A percentile compares a stretch with the other conserved stretches of the same genome.
phyloP scores from a whole-genome alignment of 768 basidiomycete genomes.

The Tephrocybe sp. region DNA sequence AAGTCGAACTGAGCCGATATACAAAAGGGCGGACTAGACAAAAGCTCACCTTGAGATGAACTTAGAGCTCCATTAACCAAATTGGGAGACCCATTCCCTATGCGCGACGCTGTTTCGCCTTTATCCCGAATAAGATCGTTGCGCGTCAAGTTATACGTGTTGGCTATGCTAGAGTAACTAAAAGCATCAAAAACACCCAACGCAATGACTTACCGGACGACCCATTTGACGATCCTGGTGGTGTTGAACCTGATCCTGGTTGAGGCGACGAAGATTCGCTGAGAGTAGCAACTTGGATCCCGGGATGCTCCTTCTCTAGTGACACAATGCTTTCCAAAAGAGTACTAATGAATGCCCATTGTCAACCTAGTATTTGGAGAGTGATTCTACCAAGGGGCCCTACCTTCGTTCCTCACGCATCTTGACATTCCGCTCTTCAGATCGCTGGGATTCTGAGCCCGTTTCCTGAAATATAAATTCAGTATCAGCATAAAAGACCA shows the following conservation, averaged over 20 bases:
- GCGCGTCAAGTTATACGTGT: constrained; percentile 8
- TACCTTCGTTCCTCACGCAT: constrained; percentile 65
- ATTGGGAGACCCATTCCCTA: constrained; percentile 46
- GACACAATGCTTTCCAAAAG: constrained; percentile 62
- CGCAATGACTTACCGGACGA: constrained; percentile 44
- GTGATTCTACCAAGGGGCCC: constrained; percentile 16
- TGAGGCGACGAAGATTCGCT: constrained; percentile 24
- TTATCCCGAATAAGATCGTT: no score
- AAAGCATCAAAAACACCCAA: constrained; percentile 46
- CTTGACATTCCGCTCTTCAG: constrained; percentile 61
- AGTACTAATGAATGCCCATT: constrained; percentile 31
- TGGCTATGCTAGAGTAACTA: constrained; percentile 31
- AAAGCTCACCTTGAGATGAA: constrained; percentile 37
- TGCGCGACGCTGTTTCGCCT: constrained; percentile 28
- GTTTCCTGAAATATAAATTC: constrained; percentile 52
- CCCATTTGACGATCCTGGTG: constrained; percentile 43
- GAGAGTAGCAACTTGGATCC: constrained; percentile 19
- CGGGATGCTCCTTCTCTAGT: constrained; percentile 44
- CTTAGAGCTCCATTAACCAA: constrained; percentile 25
- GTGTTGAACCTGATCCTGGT: constrained; percentile 44
- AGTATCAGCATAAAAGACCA: no score
- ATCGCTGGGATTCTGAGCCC: constrained; percentile 51
- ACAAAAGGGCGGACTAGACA: constrained; percentile 3
- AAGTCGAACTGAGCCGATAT: constrained; percentile 1
- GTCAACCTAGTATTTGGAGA: neutral